Evolutionary conservation across 1,284 basidiomycete species (phyloP).

Genomic region (Malassezia cuniculi): DNA sequence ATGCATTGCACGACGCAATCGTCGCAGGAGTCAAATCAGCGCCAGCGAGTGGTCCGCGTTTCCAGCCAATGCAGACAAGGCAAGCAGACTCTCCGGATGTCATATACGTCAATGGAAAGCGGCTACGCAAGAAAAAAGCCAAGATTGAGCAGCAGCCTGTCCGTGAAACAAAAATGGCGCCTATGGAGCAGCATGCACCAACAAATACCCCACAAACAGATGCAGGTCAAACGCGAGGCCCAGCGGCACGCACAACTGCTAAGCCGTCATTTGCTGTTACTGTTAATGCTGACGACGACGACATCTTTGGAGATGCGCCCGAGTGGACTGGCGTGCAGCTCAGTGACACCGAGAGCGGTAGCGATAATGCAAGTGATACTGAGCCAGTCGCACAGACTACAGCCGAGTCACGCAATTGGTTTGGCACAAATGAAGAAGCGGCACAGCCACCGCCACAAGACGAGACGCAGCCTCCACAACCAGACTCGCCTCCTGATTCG

Average conservation of each 20-base stretch:
- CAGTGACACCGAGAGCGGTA: constrained; percentile 50
- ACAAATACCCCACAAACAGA: constrained; percentile 8
- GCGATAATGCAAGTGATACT: constrained; percentile 32
- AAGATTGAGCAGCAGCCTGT: constrained; percentile 15
- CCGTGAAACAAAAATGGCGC: not conserved
- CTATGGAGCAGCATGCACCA: constrained; percentile 1
- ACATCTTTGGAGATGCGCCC: constrained; percentile 71
- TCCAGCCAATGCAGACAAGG: no score
- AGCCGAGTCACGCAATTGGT: not conserved
- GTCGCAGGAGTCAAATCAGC: no score
- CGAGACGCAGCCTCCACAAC: not conserved
- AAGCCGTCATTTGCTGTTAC: constrained; percentile 5
- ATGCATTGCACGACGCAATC: no score
- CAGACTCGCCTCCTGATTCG: no score
- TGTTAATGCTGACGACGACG: constrained; percentile 47
- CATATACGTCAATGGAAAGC: constrained; percentile 43
- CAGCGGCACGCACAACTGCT: not conserved
- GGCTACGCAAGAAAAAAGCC: constrained; percentile 48
- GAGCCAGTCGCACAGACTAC: constrained; percentile 1
- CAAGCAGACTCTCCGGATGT: no score
- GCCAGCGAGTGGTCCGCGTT: no score
- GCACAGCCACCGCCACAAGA: not conserved
- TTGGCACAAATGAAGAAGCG: not conserved
- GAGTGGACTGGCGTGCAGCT: constrained; percentile 58
- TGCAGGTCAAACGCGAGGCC: not conserved